These are phyloP conservation scores for Angophora floribunda DNA, from an alignment of 345 rosid species.

Conservation along the genomic window DNA sequence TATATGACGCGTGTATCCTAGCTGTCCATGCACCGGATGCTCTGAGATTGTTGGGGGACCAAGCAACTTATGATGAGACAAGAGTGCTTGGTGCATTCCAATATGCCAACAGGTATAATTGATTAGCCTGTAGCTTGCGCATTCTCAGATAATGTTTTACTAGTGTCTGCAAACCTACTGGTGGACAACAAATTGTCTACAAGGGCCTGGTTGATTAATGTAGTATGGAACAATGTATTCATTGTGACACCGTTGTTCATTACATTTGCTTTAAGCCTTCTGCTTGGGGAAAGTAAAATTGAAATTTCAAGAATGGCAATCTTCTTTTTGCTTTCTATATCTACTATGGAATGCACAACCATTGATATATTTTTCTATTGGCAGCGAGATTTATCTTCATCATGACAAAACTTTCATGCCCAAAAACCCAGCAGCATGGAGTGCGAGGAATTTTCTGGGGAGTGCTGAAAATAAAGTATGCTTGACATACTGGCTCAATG, in stretches of 20 bases:
- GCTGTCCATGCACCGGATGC: constrained; percentile 82
- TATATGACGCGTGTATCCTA: constrained; percentile 36
- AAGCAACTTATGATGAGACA: constrained; percentile 62
- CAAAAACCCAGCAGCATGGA: constrained; percentile 69
- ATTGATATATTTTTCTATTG: not conserved
- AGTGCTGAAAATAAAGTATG: constrained; percentile 53
- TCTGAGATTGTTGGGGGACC: constrained; percentile 41
- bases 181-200: not conserved
- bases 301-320: not conserved
- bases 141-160: not conserved
- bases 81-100: constrained; percentile 84
- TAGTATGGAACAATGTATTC: not conserved
- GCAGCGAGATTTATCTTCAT: constrained; percentile 84
- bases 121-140: not conserved
- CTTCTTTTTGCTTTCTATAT: not conserved
- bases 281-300: not conserved
- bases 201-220: not conserved
- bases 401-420: constrained; percentile 77
- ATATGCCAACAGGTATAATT: constrained; percentile 57
- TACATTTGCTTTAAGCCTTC: not conserved
- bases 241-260: not conserved
- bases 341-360: not conserved
- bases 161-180: not conserved
- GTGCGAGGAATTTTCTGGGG: constrained; percentile 91
- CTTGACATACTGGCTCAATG: constrained; percentile 91